Percentiles rank a stretch among this genome's conserved stretches.
Evolutionary conservation across 176 grass and related monocot genomes (phyloP).

Genomic region (Oryza nivara): DNA sequence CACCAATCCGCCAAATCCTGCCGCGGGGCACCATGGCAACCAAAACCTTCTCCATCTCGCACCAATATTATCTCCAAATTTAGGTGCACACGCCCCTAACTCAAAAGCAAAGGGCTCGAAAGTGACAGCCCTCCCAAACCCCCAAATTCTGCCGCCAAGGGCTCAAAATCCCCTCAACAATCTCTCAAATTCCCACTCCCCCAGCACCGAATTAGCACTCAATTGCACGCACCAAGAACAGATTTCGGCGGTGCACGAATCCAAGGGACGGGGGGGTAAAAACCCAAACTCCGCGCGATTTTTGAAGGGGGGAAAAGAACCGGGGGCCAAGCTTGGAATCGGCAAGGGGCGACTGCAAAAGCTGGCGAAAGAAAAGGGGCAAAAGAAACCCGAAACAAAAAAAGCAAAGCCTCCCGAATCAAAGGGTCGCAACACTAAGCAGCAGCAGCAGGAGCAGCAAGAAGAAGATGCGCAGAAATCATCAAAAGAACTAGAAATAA

Average conservation of each 20-base stretch:
- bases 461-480: slow-evolving; percentile 37
- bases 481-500: neutral
- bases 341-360: slow-evolving; percentile 47
- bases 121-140: slow-evolving; percentile 37
- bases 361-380: slow-evolving; percentile 52
- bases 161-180: slow-evolving; percentile 44
- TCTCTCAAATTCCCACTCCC: slow-evolving; percentile 24
- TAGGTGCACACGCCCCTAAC: slow-evolving; percentile 16
- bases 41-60: slow-evolving; percentile 41
- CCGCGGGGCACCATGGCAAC: slow-evolving; percentile 25
- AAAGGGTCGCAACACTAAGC: slow-evolving; percentile 16
- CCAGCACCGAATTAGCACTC: slow-evolving; percentile 27
- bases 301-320: slow-evolving; percentile 43
- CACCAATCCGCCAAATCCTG: slow-evolving; percentile 45
- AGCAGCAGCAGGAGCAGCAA: neutral
- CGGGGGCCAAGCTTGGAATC: slow-evolving; percentile 51
- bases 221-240: slow-evolving; percentile 39
- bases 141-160: slow-evolving; percentile 37
- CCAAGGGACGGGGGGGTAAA: slow-evolving; percentile 8
- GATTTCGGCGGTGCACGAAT: slow-evolving; percentile 18
- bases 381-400: slow-evolving; percentile 35
- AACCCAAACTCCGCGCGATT: slow-evolving; percentile 34
- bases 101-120: slow-evolving; percentile 33
- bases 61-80: slow-evolving; percentile 31
- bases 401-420: slow-evolving; percentile 62